Evolutionary conservation across 192 early-diverging fungal genomes (phyloP), one percentile per base, ranked within the genome.

Genomic region (Spinellus fusiger): DNA sequence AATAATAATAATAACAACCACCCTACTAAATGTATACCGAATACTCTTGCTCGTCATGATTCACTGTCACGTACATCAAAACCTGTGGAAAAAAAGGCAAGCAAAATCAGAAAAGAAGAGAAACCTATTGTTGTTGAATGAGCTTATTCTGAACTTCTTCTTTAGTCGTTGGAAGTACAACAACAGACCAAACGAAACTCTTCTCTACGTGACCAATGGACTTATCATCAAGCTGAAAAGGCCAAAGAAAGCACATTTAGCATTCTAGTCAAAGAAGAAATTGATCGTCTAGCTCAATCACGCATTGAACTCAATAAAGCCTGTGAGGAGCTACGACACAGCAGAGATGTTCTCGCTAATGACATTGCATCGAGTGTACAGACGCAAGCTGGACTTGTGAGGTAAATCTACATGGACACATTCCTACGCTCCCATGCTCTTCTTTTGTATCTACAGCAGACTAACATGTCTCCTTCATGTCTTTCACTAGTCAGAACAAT

Each of bases 361-460:
- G 68, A 77, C 28, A 64, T 77, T 15, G 75, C 47, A 35, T 49
- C 68, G 23, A 58, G 50, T 26, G 64, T 50, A 52, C 50, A 75
- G 49, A 67, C 57, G 29, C 68, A 74, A 71, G 75, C 68, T 64
- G 68, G 68, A 44, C 61, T 74, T 66, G 68, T 35, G 16, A 61
- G 61, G 69, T 73, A 69, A 37, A 35, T 54, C 26, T 34, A 9
- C 5, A 22, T 15, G n/a, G 16, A 52, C n/a, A 15, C 20, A 46
- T 32, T 28, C 32, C 13, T 8, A 25, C 49, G 40, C 27, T 40
- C 27, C 25, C 13, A 16, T 44, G 13, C 15, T n/a, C 18, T 35
- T 32, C 33, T 13, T 55, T 15, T 2, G 29, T 12, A 49, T 28
- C 26, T 26, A 44, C 5, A 26, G 20, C 16, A 23, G 10, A 55